Evolutionary conservation across 495 filamentous ascomycete genomes (phyloP).

Genomic region (Penicillium robsamsonii): DNA sequence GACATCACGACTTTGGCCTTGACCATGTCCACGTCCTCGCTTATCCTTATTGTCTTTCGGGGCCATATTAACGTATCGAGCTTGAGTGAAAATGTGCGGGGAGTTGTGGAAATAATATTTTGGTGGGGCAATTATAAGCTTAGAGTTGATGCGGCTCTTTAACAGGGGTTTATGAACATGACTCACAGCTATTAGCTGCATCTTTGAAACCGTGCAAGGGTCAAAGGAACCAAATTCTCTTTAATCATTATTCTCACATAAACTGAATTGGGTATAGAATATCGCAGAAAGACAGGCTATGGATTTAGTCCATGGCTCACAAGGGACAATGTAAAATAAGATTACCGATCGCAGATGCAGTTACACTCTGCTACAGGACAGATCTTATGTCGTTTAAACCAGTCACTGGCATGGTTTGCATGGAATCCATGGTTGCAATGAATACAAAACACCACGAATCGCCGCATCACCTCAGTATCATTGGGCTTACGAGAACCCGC

Average conservation of each 20-base stretch:
- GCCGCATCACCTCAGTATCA: conserved; percentile 42
- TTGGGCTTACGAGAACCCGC: conserved; percentile 29
- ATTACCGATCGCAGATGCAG: conserved; percentile 67
- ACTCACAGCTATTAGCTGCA: too few relatives aligned
- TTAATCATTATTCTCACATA: not conserved
- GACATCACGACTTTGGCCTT: conserved; percentile 51
- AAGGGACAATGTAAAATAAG: not conserved
- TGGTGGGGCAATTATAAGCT: conserved; percentile 2
- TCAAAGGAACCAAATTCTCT: not conserved
- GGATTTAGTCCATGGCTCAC: not conserved
- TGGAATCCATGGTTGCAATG: conserved; percentile 89
- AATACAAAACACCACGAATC: conserved; percentile 76
- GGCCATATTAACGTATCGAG: not conserved
- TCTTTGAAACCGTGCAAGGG: too few relatives aligned
- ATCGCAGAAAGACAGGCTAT: conserved; percentile 1
- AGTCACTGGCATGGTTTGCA: conserved; percentile 79
- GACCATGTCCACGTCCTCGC: conserved; percentile 17
- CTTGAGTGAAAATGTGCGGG: not conserved
- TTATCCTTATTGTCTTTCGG: conserved; percentile 10
- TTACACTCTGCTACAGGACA: conserved; percentile 89
- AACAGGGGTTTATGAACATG: not conserved
- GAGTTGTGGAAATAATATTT: conserved; percentile 1
- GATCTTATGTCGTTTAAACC: conserved; percentile 77
- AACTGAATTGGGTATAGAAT: conserved; percentile 21
- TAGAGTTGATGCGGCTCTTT: not conserved